Evolutionary conservation across 176 grass and related monocot genomes (phyloP).

Genomic region (Rhynchospora tenuis): DNA sequence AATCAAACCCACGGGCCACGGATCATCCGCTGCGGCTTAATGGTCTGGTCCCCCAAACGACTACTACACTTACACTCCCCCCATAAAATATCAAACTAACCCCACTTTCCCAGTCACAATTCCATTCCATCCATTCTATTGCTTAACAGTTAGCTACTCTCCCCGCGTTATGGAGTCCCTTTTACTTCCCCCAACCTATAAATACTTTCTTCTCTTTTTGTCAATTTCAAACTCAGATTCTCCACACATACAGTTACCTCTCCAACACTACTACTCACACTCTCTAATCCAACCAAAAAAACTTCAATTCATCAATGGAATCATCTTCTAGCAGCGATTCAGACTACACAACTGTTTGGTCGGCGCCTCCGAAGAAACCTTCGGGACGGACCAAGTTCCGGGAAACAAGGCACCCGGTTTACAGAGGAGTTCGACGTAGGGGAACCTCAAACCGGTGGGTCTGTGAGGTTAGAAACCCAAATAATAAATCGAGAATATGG

Average conservation of each 20-base stretch:
- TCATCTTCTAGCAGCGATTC: not conserved
- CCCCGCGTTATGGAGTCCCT: not conserved
- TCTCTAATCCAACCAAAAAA: not conserved
- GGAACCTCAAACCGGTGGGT: constrained; percentile 49
- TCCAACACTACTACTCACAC: not conserved
- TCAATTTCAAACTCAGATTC: not conserved
- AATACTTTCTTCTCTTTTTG: not conserved
- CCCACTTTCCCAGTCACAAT: too few relatives aligned
- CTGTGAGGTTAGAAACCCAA: constrained; percentile 67
- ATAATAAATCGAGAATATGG: constrained; percentile 52
- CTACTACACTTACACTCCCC: too few relatives aligned
- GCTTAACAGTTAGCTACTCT: too few relatives aligned
- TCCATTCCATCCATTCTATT: too few relatives aligned
- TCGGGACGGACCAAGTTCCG: constrained; percentile 74
- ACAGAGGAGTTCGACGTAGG: constrained; percentile 58
- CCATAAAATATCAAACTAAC: too few relatives aligned
- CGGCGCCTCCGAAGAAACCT: constrained; percentile 44
- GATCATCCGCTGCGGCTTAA: too few relatives aligned
- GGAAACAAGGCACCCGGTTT: constrained; percentile 81
- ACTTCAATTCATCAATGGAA: not conserved
- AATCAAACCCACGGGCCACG: too few relatives aligned
- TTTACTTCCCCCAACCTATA: not conserved
- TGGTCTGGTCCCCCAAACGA: too few relatives aligned
- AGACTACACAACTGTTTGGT: not conserved
- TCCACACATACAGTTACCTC: not conserved